Evolutionary conservation across 768 basidiomycete genomes (phyloP).

Genomic region (Panaeolus papilionaceus): DNA sequence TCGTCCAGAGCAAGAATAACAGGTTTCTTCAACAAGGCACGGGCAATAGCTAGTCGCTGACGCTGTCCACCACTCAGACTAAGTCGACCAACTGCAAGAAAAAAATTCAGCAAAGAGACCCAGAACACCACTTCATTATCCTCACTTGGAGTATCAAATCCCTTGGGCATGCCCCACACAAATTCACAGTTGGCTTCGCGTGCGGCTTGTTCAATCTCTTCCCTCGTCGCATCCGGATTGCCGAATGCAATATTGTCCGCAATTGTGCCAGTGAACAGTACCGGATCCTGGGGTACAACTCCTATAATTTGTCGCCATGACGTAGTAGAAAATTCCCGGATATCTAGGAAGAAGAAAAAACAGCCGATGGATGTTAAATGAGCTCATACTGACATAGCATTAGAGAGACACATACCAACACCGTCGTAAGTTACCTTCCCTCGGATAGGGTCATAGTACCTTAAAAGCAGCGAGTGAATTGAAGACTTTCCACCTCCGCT

Average conservation of each 20-base stretch:
- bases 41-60: slow-evolving; percentile 82
- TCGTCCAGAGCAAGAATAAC: slow-evolving; percentile 89
- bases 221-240: slow-evolving; percentile 71
- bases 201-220: slow-evolving; percentile 88
- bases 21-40: slow-evolving; percentile 89
- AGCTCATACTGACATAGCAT: slow-evolving; percentile 1
- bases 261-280: slow-evolving; percentile 91
- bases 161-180: slow-evolving; percentile 92
- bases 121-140: neutral
- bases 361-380: slow-evolving; percentile 12
- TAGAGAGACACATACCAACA: slow-evolving; percentile 59
- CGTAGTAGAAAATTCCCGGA: slow-evolving; percentile 81
- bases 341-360: slow-evolving; percentile 55
- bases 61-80: slow-evolving; percentile 82
- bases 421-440: slow-evolving; percentile 88
- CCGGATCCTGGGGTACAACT: slow-evolving; percentile 95
- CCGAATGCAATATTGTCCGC: slow-evolving; percentile 96
- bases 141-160: slow-evolving; percentile 93
- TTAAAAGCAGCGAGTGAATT: slow-evolving; percentile 82
- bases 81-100: slow-evolving; percentile 61
- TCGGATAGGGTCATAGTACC: slow-evolving; percentile 89
- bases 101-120: slow-evolving; percentile 7
- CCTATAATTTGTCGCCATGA: slow-evolving; percentile 92
- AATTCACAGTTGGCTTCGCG: slow-evolving; percentile 95
- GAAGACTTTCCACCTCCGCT: slow-evolving; percentile 97